Percentiles rank a stretch among this genome's conserved stretches.
Evolutionary conservation across 192 early-diverging fungal species (phyloP).

Genomic region (Coemansia reversa): DNA sequence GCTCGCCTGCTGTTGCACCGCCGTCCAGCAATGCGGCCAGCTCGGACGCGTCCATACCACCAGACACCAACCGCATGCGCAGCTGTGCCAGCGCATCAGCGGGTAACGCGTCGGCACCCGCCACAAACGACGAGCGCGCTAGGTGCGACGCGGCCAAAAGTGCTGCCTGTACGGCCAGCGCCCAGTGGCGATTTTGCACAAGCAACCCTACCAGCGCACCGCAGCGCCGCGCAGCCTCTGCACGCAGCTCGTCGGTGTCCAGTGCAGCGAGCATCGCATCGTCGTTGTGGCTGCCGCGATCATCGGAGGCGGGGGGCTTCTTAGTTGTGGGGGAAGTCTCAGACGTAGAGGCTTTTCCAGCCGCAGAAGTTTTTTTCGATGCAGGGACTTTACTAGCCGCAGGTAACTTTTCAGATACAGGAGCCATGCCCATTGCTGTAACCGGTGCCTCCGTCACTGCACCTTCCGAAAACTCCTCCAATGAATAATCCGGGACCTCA

Average conservation of each 20-base stretch:
- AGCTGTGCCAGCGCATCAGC: constrained; percentile 12
- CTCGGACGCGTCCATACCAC: constrained; percentile 33
- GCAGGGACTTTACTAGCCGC: not conserved
- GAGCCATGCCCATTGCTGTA: too few species aligned
- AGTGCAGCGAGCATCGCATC: constrained; percentile 7
- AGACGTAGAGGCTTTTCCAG: not conserved
- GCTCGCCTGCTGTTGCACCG: not conserved
- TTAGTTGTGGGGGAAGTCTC: not conserved
- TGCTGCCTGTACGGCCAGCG: constrained; percentile 35
- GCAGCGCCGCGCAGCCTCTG: constrained; percentile 24
- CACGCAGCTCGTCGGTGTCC: constrained; percentile 19
- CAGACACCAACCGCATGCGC: constrained; percentile 24
- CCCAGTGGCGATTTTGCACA: constrained; percentile 39
- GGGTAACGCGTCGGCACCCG: not conserved
- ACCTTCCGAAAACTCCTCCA: not conserved
- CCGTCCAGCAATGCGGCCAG: constrained; percentile 19
- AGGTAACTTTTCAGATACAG: too few species aligned
- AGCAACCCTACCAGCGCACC: constrained; percentile 26
- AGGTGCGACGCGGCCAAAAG: constrained; percentile 35
- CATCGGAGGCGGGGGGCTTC: not conserved
- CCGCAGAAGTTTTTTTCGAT: not conserved
- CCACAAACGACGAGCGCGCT: constrained; percentile 34
- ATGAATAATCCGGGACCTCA: not conserved
- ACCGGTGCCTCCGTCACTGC: too few species aligned
- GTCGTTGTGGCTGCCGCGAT: not conserved